These are phyloP conservation scores for Coemansia sp. DNA, from an alignment of 192 early-diverging fungal species.

Conservation along the genomic window DNA sequence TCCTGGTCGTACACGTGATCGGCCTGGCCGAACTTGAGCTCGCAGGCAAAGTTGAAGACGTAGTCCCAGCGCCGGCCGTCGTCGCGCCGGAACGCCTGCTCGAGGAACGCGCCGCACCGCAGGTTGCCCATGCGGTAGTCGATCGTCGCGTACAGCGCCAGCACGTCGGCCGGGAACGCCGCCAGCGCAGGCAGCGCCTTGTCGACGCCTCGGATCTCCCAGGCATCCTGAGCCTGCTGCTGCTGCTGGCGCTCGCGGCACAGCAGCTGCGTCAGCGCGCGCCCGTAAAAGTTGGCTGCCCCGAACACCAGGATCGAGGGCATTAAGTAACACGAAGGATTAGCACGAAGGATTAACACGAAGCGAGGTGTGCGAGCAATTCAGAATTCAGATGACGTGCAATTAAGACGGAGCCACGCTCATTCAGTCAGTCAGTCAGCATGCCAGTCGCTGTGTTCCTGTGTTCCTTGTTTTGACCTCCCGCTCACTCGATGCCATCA, in stretches of 20 bases:
- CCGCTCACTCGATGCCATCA: not conserved
- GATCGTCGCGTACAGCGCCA: constrained; percentile 25
- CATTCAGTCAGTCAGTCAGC: too few species aligned
- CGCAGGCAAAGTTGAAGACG: constrained; percentile 94
- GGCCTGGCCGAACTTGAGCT: constrained; percentile 90
- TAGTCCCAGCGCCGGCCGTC: constrained; percentile 82
- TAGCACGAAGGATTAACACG: not conserved
- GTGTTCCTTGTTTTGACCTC: too few species aligned
- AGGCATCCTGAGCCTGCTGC: not conserved
- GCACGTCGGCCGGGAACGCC: constrained; percentile 18
- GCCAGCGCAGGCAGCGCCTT: constrained; percentile 45
- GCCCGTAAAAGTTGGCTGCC: constrained; percentile 50
- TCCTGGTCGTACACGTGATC: constrained; percentile 65
- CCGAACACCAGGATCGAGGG: constrained; percentile 41
- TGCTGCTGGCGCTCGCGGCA: constrained; percentile 29
- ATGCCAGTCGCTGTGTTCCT: too few species aligned
- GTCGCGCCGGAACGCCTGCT: constrained; percentile 70
- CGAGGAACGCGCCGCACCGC: constrained; percentile 48
- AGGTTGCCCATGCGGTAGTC: constrained; percentile 55
- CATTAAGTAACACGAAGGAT: constrained; percentile 7
- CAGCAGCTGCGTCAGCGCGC: constrained; percentile 37
- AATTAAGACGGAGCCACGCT: too few species aligned
- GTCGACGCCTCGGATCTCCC: constrained; percentile 50
- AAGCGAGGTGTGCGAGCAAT: too few species aligned
- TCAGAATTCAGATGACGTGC: too few species aligned